Evolutionary conservation across 805 yeast species (phyloP).

Genomic region (Candida easanensis): DNA sequence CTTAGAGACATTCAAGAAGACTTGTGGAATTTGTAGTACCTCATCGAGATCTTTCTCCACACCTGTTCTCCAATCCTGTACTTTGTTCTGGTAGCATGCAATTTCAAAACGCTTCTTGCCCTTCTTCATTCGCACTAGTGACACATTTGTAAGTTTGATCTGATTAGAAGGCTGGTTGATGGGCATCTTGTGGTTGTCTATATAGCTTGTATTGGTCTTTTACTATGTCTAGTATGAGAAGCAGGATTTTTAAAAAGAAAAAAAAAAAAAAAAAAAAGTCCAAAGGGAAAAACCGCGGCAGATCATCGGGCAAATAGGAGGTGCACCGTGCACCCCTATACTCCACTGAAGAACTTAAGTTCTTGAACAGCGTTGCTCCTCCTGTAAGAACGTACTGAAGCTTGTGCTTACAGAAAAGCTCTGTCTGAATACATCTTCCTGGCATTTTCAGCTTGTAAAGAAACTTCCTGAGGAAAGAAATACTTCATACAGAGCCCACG

Average conservation of each 20-base stretch:
- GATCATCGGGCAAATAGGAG: background rate
- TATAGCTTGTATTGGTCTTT: conserved; percentile 5
- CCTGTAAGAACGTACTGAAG: too few relatives aligned
- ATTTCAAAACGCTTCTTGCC: conserved; percentile 91
- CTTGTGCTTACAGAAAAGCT: too few relatives aligned
- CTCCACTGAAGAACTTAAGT: too few relatives aligned
- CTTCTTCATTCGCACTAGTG: conserved; percentile 85
- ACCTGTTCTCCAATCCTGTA: conserved; percentile 88
- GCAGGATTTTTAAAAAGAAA: background rate
- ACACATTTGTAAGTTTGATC: conserved; percentile 89
- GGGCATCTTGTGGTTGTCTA: conserved; percentile 34
- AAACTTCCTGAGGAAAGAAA: too few relatives aligned
- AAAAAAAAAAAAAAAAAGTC: background rate
- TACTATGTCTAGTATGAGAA: background rate
- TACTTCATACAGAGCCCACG: background rate
- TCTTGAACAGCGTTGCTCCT: too few relatives aligned
- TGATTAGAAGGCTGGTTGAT: conserved; percentile 89
- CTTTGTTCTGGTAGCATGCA: conserved; percentile 96
- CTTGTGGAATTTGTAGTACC: conserved; percentile 94
- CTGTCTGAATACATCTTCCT: too few relatives aligned
- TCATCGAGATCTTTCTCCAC: conserved; percentile 94
- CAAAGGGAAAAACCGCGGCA: background rate
- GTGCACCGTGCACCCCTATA: too few relatives aligned
- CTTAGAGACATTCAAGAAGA: conserved; percentile 87
- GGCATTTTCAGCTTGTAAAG: too few relatives aligned